Conservation (phyloP, 352 stramenopile species). For the Pythium folliculosum region DNA sequence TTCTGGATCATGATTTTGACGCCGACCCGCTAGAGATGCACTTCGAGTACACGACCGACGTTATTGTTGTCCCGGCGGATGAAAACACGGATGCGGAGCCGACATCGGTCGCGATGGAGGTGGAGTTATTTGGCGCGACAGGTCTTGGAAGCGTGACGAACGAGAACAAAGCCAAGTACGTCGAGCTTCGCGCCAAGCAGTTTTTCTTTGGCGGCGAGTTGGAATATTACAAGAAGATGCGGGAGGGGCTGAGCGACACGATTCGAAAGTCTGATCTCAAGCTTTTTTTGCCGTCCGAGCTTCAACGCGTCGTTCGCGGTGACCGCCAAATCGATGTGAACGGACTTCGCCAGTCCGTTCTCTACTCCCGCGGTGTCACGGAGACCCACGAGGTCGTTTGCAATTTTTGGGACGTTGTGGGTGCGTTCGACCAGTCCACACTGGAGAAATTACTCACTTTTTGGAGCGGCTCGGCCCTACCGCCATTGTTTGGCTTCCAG, state of each 20-base stretch:
- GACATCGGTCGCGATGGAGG: conserved; percentile 48
- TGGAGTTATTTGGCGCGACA: conserved; percentile 50
- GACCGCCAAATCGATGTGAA: conserved; percentile 56
- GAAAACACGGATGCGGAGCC: not conserved
- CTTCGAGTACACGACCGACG: conserved; percentile 67
- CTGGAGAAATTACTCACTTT: conserved; percentile 71
- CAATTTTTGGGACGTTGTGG: conserved; percentile 68
- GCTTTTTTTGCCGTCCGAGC: conserved; percentile 58
- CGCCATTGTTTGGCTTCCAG: conserved; percentile 77
- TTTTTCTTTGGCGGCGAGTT: conserved; percentile 67
- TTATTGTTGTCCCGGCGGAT: conserved; percentile 36
- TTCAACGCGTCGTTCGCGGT: conserved; percentile 50
- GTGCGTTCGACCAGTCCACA: conserved; percentile 54
- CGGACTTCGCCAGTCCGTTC: conserved; percentile 50
- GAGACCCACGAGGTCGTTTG: conserved; percentile 45
- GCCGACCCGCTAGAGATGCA: conserved; percentile 51
- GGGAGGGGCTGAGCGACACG: conserved; percentile 59
- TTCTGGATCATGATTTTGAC: conserved; percentile 72
- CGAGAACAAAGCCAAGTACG: conserved; percentile 67
- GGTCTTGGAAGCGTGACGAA: conserved; percentile 55
- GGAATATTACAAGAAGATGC: conserved; percentile 60
- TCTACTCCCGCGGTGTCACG: conserved; percentile 56
- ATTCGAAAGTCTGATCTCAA: conserved; percentile 53
- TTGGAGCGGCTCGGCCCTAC: conserved; percentile 68
- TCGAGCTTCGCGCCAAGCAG: conserved; percentile 55